Evolutionary conservation across 2,329 filamentous ascomycete genomes (phyloP), one percentile per base, ranked within the genome.

Genomic region (Fusarium palustre): DNA sequence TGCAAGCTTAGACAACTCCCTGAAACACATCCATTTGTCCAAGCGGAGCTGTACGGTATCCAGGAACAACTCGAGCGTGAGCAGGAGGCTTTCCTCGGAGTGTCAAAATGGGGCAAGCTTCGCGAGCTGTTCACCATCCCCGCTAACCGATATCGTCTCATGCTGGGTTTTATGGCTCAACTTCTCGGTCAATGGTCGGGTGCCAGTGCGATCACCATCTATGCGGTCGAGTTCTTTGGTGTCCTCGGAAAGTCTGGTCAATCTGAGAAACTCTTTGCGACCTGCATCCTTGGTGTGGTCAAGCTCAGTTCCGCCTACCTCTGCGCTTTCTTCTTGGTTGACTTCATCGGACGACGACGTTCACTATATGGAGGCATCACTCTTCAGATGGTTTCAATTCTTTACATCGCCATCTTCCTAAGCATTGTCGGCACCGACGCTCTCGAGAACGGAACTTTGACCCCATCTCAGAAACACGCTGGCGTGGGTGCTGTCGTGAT

Each of bases 111-210:
- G 61, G 59, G 61, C 1, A 64, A 64, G 45, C 36, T 64, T 3
- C 61, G 61, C 1, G 61, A 64, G 7, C 59, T 64, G 3, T 20
- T 64, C 0, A 64, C 61, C 2, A 64, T 64, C 7, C 59, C 61
- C 2, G 61, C 61, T 53, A 64, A 64, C 24, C 38, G 61, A 10
- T 64, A 64, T 1, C 61, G 61, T 2, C 33, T 64, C 3, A 64
- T 64, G 61, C 52, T 64, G 1, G 61, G 61, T 9, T 64, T 64
- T 7, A 64, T 64, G 61, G 61, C 61, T 2, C 61, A 64, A 15
- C 52, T 64, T 3, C 16, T 64, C 1, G 61, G 61, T 3, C 61
- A 64, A 9, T 64, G 61, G 61, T 64, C 61, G 2, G 61, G 61
- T 1, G 61, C 61, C 2, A 64, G 59, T 8, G 61, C 61, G 2